Percentiles rank a stretch among this genome's conserved stretches.
These are phyloP conservation scores for Gyromitra esculenta DNA, from an alignment of 2,329 filamentous ascomycete species.

Conservation along the genomic window DNA sequence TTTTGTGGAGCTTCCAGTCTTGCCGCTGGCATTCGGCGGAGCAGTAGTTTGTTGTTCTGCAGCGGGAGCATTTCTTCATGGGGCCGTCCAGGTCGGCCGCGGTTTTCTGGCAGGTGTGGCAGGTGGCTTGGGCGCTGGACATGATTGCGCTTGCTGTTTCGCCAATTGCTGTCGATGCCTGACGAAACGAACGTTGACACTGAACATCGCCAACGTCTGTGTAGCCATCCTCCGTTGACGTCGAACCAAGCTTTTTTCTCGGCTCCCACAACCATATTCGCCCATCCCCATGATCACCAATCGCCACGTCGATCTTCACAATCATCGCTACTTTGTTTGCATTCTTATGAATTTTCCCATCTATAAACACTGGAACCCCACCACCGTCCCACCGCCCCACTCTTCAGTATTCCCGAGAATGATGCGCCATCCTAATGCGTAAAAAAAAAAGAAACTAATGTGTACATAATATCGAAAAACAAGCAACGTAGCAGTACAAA, in stretches of 20 bases:
- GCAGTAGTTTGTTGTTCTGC: background rate
- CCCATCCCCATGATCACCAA: background rate
- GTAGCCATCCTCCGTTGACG: background rate
- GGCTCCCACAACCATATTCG: background rate
- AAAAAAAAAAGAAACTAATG: constrained; percentile 12
- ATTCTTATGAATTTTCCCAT: background rate
- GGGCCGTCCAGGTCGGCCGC: background rate
- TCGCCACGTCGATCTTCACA: background rate
- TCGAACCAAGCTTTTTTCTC: background rate
- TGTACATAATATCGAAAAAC: constrained; percentile 7
- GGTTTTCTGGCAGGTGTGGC: background rate
- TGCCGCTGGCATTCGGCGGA: constrained; percentile 4
- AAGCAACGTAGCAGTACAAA: constrained; percentile 1
- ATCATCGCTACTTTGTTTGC: background rate
- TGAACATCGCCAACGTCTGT: background rate
- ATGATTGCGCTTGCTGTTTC: background rate
- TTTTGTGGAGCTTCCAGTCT: constrained; percentile 15
- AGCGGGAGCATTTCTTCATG: background rate
- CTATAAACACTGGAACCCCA: background rate
- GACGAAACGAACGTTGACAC: background rate
- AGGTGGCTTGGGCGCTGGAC: background rate
- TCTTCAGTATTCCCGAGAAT: constrained; percentile 13
- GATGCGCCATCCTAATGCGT: constrained; percentile 23
- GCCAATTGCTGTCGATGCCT: background rate
- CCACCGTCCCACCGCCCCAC: background rate